These are phyloP conservation scores for Fusarium albosuccineum DNA, from an alignment of 2,329 filamentous ascomycete genomes.

Conservation along the genomic window DNA sequence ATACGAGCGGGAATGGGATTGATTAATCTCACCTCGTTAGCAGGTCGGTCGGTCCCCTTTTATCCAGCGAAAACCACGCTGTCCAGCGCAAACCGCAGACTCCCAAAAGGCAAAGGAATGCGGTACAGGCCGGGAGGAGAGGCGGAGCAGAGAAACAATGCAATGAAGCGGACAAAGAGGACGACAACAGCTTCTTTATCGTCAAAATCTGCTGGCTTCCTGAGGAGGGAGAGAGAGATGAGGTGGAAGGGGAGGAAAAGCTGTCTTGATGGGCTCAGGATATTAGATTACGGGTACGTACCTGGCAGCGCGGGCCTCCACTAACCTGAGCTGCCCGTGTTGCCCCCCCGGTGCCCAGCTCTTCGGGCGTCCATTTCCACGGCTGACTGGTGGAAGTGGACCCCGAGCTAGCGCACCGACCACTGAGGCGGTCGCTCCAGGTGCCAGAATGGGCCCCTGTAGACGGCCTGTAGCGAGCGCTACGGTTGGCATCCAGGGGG, in stretches of 20 bases:
- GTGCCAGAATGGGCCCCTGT: conserved; percentile 33
- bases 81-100: conserved; percentile 20
- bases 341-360: conserved; percentile 7
- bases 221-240: conserved; percentile 21
- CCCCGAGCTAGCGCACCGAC: conserved; percentile 19
- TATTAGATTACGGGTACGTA: conserved; percentile 44
- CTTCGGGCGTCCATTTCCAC: conserved; percentile 32
- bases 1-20: conserved; percentile 29
- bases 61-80: conserved; percentile 37
- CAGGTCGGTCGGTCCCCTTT: conserved; percentile 31
- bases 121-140: conserved; percentile 15
- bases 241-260: conserved; percentile 31
- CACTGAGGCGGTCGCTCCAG: conserved; percentile 28
- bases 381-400: conserved; percentile 22
- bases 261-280: conserved; percentile 39
- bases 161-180: conserved; percentile 26
- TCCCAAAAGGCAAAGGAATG: conserved; percentile 12
- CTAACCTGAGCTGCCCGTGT: conserved; percentile 26
- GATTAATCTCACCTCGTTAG: conserved; percentile 35
- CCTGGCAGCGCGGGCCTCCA: conserved; percentile 9
- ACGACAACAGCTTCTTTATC: conserved; percentile 28
- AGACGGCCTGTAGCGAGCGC: conserved; percentile 36
- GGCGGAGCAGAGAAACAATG: conserved; percentile 30
- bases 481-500: conserved; percentile 27
- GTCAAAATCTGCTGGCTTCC: conserved; percentile 33